Percentiles rank a stretch among this genome's conserved stretches.
phyloP scores from a whole-genome alignment of 108 stramenopile genomes.

The Cyclotella atomus region DNA sequence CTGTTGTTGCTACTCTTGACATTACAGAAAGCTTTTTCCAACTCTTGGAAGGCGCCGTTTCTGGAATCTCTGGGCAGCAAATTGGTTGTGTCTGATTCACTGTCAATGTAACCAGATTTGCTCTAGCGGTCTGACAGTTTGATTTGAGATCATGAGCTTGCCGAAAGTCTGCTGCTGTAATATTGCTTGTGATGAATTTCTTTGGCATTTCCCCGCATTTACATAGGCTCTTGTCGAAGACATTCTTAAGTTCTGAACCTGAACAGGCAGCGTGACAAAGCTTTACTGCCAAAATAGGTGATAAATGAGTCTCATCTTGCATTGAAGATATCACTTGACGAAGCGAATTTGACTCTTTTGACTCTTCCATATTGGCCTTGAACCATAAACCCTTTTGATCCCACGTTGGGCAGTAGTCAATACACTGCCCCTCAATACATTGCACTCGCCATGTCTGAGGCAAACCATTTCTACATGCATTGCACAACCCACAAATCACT shows the following conservation, averaged over 20 bases:
- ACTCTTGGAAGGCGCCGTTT: background rate
- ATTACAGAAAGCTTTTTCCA: constrained; percentile 26
- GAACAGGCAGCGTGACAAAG: constrained; percentile 41
- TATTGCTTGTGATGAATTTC: constrained; percentile 8
- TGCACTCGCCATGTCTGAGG: constrained; percentile 47
- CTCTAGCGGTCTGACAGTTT: constrained; percentile 15
- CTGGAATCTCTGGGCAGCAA: constrained; percentile 28
- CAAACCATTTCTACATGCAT: constrained; percentile 37
- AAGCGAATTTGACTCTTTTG: constrained; percentile 15
- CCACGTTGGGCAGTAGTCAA: constrained; percentile 55
- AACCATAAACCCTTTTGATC: constrained; percentile 49
- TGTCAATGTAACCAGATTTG: constrained; percentile 7
- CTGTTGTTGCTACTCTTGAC: constrained; percentile 1
- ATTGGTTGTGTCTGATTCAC: constrained; percentile 39
- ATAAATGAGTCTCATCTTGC: constrained; percentile 18
- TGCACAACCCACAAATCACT: constrained; percentile 51
- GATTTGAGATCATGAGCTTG: constrained; percentile 36
- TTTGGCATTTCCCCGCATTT: constrained; percentile 28
- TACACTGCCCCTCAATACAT: constrained; percentile 49
- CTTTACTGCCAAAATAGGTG: constrained; percentile 34
- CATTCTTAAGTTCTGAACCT: constrained; percentile 5
- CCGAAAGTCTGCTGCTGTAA: constrained; percentile 32
- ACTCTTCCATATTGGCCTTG: constrained; percentile 15
- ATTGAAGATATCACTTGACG: constrained; percentile 4
- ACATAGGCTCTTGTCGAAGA: constrained; percentile 24